A percentile compares a stretch with the other conserved stretches of the same genome.
These are phyloP conservation scores for Nakazawaea wyomingensis DNA, from an alignment of 805 yeast species.

Conservation along the genomic window DNA sequence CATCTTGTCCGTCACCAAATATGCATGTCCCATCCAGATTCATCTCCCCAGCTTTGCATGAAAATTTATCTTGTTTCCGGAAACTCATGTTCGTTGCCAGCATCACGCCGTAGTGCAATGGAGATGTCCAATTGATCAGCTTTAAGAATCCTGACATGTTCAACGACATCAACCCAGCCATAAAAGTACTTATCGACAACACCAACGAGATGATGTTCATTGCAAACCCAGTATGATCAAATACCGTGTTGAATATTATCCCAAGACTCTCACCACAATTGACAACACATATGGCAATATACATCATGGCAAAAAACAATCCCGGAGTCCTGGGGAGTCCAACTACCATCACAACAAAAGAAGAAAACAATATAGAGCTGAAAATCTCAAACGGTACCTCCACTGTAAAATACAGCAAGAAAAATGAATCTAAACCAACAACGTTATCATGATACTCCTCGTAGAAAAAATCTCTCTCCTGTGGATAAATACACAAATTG, in stretches of 20 bases:
- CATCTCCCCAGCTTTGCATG: conserved; percentile 33
- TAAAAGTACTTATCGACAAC: conserved; percentile 66
- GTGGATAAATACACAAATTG: conserved; percentile 71
- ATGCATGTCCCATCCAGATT: conserved; percentile 36
- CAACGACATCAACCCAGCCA: conserved; percentile 82
- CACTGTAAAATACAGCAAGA: conserved; percentile 48
- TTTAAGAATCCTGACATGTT: conserved; percentile 64
- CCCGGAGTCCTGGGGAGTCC: conserved; percentile 68
- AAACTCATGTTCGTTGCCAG: conserved; percentile 58
- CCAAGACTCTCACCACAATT: conserved; percentile 86
- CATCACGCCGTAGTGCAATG: conserved; percentile 67
- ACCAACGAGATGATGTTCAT: conserved; percentile 65
- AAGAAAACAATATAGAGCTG: conserved; percentile 53
- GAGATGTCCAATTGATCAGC: conserved; percentile 73
- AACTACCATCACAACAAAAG: conserved; percentile 59
- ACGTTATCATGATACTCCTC: conserved; percentile 73
- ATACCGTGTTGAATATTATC: conserved; percentile 68
- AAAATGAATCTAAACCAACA: conserved; percentile 62
- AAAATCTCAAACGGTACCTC: conserved; percentile 68
- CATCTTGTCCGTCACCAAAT: conserved; percentile 49
- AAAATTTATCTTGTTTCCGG: conserved; percentile 39
- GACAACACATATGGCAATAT: conserved; percentile 47
- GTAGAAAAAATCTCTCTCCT: conserved; percentile 68
- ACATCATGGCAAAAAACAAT: conserved; percentile 61
- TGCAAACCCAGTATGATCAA: conserved; percentile 75